phyloP scores from a whole-genome alignment of 768 basidiomycete species.

The Serendipita sp. region DNA sequence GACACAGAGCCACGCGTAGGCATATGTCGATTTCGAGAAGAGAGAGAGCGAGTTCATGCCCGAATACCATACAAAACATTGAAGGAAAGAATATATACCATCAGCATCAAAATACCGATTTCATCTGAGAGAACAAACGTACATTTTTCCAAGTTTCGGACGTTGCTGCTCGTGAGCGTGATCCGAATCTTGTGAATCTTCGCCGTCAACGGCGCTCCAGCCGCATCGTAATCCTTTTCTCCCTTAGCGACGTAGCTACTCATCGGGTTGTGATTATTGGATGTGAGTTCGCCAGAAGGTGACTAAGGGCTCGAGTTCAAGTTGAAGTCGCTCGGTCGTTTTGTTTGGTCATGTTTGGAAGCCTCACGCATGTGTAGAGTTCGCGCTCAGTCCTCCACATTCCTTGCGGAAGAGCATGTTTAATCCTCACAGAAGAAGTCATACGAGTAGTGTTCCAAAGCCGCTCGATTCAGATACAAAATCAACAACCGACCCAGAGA shows the following conservation, averaged over 20 bases:
- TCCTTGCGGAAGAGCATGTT: no score
- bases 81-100: no score
- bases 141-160: constrained; percentile 99
- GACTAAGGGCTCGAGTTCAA: not conserved
- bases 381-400: no score
- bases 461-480: no score
- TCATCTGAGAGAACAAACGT: constrained; percentile 18
- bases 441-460: no score
- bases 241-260: constrained; percentile 94
- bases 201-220: constrained; percentile 67
- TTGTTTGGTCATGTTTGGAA: not conserved
- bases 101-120: not conserved
- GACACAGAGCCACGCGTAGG: no score
- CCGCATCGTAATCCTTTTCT: constrained; percentile 95
- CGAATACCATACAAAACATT: no score
- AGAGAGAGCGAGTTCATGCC: no score
- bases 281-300: constrained; percentile 5
- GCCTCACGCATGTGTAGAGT: not conserved
- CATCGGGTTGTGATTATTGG: constrained; percentile 36
- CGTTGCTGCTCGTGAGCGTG: constrained; percentile 95
- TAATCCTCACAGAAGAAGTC: no score
- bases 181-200: constrained; percentile 99
- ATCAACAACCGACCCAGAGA: no score
- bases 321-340: not conserved
- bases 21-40: no score